Conservation (phyloP, 139 green algal genomes). For the Pycnococcus provasolii region DNA sequence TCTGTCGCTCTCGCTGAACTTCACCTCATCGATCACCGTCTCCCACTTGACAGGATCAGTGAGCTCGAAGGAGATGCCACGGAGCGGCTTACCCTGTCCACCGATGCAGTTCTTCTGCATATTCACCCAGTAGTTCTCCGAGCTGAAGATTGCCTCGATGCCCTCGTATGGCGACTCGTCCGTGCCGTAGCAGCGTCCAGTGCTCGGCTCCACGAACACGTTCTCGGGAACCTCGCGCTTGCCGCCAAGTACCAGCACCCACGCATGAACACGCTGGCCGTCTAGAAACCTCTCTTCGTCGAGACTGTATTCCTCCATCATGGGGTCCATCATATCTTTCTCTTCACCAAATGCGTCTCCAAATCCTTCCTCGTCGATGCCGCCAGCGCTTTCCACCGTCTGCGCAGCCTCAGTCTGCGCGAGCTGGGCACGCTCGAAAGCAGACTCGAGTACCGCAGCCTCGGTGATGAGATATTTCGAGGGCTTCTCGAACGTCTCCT, state of each 20-base stretch:
- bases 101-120: slow-evolving; percentile 42
- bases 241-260: slow-evolving; percentile 62
- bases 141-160: slow-evolving; percentile 62
- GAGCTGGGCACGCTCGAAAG: slow-evolving; percentile 2
- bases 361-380: background rate
- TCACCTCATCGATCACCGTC: slow-evolving; percentile 46
- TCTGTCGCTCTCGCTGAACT: background rate
- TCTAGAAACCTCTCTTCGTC: slow-evolving; percentile 12
- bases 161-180: slow-evolving; percentile 51
- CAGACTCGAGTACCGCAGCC: background rate
- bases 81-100: background rate
- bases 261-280: slow-evolving; percentile 50
- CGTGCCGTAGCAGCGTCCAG: slow-evolving; percentile 41
- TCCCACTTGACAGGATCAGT: slow-evolving; percentile 52
- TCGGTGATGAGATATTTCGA: slow-evolving; percentile 2
- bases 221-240: slow-evolving; percentile 46
- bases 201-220: slow-evolving; percentile 62
- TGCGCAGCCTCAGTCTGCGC: background rate
- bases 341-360: background rate
- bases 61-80: slow-evolving; percentile 9
- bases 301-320: no score
- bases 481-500: background rate
- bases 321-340: no score
- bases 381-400: background rate
- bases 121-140: slow-evolving; percentile 57